A percentile compares a stretch with the other conserved stretches of the same genome.
Conservation (phyloP, 331 rosid genomes). For the Quercus phellos region DNA sequence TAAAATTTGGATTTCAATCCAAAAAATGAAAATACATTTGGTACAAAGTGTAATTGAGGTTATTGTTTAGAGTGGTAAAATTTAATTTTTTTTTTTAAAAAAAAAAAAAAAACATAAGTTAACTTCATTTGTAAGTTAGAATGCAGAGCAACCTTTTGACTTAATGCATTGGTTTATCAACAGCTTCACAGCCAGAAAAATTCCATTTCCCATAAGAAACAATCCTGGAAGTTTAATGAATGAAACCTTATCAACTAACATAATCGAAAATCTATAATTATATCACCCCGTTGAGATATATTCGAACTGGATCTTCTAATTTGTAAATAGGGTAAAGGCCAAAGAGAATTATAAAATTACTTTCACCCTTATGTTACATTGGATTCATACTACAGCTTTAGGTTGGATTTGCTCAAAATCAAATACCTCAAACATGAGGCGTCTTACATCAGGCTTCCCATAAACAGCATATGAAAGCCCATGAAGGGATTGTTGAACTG, state of each 20-base stretch:
- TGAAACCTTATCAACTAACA: not conserved
- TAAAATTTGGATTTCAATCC: too few relatives aligned
- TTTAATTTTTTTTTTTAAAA: too few relatives aligned
- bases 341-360: not conserved
- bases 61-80: too few relatives aligned
- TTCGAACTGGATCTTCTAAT: not conserved
- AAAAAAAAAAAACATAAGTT: too few relatives aligned
- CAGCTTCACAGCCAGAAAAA: not conserved
- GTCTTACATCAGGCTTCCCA: constrained; percentile 92
- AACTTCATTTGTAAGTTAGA: too few relatives aligned
- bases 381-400: constrained; percentile 42
- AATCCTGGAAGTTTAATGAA: not conserved
- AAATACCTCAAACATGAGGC: constrained; percentile 87
- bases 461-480: constrained; percentile 84
- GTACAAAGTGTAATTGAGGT: too few relatives aligned
- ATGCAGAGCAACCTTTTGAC: too few relatives aligned
- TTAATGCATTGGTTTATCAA: not conserved
- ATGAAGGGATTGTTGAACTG: constrained; percentile 89
- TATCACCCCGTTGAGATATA: not conserved
- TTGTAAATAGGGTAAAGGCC: not conserved
- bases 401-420: constrained; percentile 94
- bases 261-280: not conserved
- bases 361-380: not conserved
- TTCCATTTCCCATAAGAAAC: not conserved
- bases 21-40: too few relatives aligned